Evolutionary conservation across 495 filamentous ascomycete genomes (phyloP).

Genomic region (Penicillium psychrofluorescens): DNA sequence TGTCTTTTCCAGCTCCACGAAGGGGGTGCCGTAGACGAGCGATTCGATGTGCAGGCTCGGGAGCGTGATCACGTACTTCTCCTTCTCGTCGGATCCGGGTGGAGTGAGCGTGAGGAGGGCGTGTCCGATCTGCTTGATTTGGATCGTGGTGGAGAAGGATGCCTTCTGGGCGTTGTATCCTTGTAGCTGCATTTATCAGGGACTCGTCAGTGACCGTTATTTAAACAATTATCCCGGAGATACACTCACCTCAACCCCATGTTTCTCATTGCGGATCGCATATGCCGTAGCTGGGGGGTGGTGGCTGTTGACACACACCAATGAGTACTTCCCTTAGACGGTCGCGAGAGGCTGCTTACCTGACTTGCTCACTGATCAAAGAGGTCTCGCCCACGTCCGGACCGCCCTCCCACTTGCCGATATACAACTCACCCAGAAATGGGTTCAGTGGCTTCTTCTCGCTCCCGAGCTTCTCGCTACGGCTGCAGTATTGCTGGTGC

Average conservation of each 20-base stretch:
- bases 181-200: conserved; percentile 48
- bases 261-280: conserved; percentile 76
- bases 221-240: not conserved
- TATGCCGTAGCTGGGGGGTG: conserved; percentile 98
- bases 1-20: conserved; percentile 77
- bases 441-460: conserved; percentile 97
- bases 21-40: conserved; percentile 83
- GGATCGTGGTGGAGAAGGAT: conserved; percentile 84
- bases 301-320: conserved; percentile 48
- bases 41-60: conserved; percentile 91
- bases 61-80: conserved; percentile 85
- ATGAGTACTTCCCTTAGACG: too few species aligned
- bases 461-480: conserved; percentile 84
- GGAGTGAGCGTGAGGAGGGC: conserved; percentile 72
- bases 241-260: conserved; percentile 59
- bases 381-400: conserved; percentile 59
- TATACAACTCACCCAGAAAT: conserved; percentile 83
- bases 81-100: conserved; percentile 46
- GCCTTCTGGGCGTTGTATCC: conserved; percentile 99
- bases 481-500: conserved; percentile 87
- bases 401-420: conserved; percentile 79
- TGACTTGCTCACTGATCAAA: conserved; percentile 75
- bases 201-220: not conserved
- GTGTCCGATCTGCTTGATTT: conserved; percentile 94
- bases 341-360: conserved; percentile 31